Percentiles rank a stretch among this genome's conserved stretches.
These are phyloP conservation scores for Salvia hispanica DNA, from an alignment of 257 asterid species.

Conservation along the genomic window DNA sequence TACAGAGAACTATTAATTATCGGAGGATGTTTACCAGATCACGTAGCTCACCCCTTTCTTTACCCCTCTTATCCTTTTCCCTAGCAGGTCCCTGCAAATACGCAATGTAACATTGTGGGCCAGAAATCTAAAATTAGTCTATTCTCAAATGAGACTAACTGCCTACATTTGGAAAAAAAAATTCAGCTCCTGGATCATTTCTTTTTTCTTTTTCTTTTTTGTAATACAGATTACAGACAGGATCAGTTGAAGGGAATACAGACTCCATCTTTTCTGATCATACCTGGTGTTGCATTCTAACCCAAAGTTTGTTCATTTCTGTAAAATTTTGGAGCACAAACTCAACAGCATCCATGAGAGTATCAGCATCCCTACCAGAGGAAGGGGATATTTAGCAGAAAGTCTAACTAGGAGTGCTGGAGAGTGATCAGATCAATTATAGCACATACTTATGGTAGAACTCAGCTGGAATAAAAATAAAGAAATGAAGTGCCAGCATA, in stretches of 20 bases:
- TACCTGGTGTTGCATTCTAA: constrained; percentile 99
- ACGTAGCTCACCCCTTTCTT: constrained; percentile 97
- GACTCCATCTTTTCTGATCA: constrained; percentile 44
- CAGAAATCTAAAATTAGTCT: constrained; percentile 42
- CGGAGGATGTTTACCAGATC: constrained; percentile 73
- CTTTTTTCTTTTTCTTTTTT: constrained; percentile 20
- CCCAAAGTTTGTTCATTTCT: constrained; percentile 99
- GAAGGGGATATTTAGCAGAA: constrained; percentile 29
- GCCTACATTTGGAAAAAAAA: constrained; percentile 39
- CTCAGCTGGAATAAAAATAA: constrained; percentile 18
- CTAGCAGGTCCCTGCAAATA: constrained; percentile 91
- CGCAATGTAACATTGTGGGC: constrained; percentile 47
- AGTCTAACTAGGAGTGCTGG: constrained; percentile 22
- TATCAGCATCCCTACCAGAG: constrained; percentile 82
- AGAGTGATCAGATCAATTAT: constrained; percentile 10
- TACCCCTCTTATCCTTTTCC: constrained; percentile 94
- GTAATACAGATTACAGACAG: background rate
- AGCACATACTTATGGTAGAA: constrained; percentile 21
- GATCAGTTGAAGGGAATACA: constrained; percentile 44
- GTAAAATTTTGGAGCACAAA: constrained; percentile 98
- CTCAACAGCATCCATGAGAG: constrained; percentile 87
- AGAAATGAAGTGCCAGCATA: constrained; percentile 3
- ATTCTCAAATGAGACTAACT: constrained; percentile 32
- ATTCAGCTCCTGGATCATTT: constrained; percentile 46
- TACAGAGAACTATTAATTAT: constrained; percentile 26